These are phyloP conservation scores for Lycium barbarum DNA, from an alignment of 257 asterid species.

Conservation along the genomic window DNA sequence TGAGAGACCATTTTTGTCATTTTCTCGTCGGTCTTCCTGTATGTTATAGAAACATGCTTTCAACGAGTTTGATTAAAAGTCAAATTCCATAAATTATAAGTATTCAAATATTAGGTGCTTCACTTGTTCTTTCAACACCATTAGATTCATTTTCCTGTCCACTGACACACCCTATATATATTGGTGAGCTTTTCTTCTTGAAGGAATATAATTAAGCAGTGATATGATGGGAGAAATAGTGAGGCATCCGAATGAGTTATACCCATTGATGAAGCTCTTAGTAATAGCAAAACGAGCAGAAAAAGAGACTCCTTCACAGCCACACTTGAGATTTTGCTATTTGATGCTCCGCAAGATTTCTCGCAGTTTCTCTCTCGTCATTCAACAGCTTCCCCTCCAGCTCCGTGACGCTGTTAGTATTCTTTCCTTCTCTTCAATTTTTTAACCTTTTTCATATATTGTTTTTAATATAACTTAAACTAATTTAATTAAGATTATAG, in stretches of 20 bases:
- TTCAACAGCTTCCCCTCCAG: conserved; percentile 87
- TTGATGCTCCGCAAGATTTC: conserved; percentile 83
- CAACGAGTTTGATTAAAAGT: too few species aligned
- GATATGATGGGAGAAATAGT: conserved; percentile 57
- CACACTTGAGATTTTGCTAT: conserved; percentile 93
- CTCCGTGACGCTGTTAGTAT: conserved; percentile 84
- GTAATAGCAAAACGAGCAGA: conserved; percentile 63
- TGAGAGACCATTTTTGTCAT: too few species aligned
- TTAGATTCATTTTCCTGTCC: too few species aligned
- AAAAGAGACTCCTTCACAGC: conserved; percentile 78
- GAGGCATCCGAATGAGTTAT: conserved; percentile 85
- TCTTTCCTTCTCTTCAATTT: neutral
- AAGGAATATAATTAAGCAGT: neutral
- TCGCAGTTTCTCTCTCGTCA: conserved; percentile 82
- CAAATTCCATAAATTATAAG: too few species aligned
- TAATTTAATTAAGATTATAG: too few species aligned
- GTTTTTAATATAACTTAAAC: too few species aligned
- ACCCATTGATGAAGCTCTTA: conserved; percentile 84
- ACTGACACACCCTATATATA: too few species aligned
- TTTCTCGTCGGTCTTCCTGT: too few species aligned
- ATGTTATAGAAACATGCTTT: too few species aligned
- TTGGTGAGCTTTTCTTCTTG: too few species aligned
- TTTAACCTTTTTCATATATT: neutral
- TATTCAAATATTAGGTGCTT: too few species aligned
- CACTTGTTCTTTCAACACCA: too few species aligned